Base-by-base conservation (phyloP, 1,284 basidiomycete genomes). In the Ceratobasidium theobromae region DNA sequence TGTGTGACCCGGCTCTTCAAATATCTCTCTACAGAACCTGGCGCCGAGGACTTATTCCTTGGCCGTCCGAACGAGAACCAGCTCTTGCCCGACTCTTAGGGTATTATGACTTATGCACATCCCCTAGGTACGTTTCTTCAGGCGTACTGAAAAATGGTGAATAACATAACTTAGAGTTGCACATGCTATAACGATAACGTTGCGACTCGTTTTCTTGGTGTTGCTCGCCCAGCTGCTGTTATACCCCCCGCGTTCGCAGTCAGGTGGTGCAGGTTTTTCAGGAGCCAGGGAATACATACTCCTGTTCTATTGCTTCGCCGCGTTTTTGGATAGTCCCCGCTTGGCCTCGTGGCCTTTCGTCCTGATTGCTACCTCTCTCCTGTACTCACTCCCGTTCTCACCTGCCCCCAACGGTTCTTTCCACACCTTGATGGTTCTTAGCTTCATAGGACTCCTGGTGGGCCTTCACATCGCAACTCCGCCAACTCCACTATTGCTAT, bases 1-100 rank as follows among this genome's bases (percentile, higher is more conserved):
- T 60, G 45, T 60, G 57, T 38, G 57, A 60, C 12, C 57, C 57
- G 32, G 57, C 57, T 3, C 57, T 60, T n/a, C 57, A 60, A 32
- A 60, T 60, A 60, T 48, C 57, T 21, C 57, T 60, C 33, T 38
- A 49, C 21, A 35, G 57, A 60, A 60, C 57, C 18, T 60, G 57
- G 57, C 4, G 46, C 12, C 45, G 23, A 16, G 57, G 57, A 14
- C 21, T 60, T 8, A 12, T 60, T 4, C 57, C 57, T 4, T 21
- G 57, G 57, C 57, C 43, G 27, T 38, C 43, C 1, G 27, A 48
- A 14, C 43, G 32, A 14, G 57, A 60, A 12, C 57, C 57, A 28
- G 45, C 57, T 4, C 25, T 60, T 9, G 16, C 45, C 18, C 43
- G 57, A n/a, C 14, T 60, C 11, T 12, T 49, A 14, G 23, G 43